Base-by-base conservation (phyloP, 495 filamentous ascomycete species). In the Talaromyces nanjingensis region DNA sequence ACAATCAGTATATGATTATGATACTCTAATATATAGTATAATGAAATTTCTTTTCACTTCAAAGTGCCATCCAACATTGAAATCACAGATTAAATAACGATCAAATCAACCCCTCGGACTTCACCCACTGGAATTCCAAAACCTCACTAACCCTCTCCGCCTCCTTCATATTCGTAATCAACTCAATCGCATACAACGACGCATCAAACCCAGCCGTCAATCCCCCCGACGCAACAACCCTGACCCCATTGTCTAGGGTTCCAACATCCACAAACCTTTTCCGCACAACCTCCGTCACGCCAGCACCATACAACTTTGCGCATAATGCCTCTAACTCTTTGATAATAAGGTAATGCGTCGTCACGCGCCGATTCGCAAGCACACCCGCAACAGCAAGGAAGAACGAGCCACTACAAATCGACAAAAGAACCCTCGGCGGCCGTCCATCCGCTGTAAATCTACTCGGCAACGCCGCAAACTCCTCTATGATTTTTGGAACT, bases 151-250 rank as follows among this genome's bases (percentile, higher is more conserved):
- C 45, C 45, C 45, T 49, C 45, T 49, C 45, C 45, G 45, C 45
- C 45, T 49, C 45, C n/a, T 49, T 20, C 18, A 20, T 18, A 49
- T 49, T 49, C 45, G 45, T 49, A 20, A 49, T 9, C 45, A 49
- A 4, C 45, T 68, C 60, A 20, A 52, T 57, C 6, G 63, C 49
- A 58, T 58, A 66, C 59, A 68, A 39, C 29, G 57, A 34, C 29
- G 59, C 66, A 64, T 68, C 60, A 22, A 68, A 60, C n/a, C 56
- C 60, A 63, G 64, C 64, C 9, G 65, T 68, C 31, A 68, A 60
- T 12, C 66, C 66, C 8, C 65, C 66, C 49, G 66, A 61, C 37
- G 49, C 54, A 27, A 68, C 34, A 12, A 68, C 25, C 31, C 61
- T 52, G 11, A 64, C 27, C 6, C 66, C 67, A 57, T 65, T 57